These are phyloP conservation scores for Volvox carteri DNA, from an alignment of 163 green algal genomes.

Conservation along the genomic window DNA sequence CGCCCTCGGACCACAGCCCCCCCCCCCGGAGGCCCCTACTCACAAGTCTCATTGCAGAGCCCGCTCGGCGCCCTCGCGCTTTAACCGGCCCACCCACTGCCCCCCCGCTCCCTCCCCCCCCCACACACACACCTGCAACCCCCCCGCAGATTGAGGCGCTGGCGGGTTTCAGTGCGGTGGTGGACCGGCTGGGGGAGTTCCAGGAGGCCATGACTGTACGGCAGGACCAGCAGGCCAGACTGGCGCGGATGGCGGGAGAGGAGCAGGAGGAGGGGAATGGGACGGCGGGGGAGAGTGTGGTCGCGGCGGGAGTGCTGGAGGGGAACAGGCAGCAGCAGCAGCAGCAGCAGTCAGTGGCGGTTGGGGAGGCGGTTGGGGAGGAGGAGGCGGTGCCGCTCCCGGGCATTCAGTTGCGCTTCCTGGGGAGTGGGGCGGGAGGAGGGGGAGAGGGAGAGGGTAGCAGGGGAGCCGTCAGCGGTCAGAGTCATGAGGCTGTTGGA, in stretches of 20 bases:
- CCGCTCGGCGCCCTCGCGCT: no score
- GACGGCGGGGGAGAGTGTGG: background rate
- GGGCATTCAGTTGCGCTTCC: slow-evolving; percentile 26
- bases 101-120: background rate
- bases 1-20: no score
- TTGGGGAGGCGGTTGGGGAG: background rate
- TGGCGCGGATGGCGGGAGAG: background rate
- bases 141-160: slow-evolving; percentile 89
- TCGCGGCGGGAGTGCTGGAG: background rate
- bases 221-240: background rate
- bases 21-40: no score
- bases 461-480: background rate
- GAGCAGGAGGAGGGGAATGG: background rate
- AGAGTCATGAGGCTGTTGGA: background rate
- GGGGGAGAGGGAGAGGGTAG: background rate
- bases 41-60: no score
- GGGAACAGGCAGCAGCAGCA: background rate
- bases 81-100: background rate
- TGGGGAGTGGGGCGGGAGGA: background rate
- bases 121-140: background rate
- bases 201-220: slow-evolving; percentile 76
- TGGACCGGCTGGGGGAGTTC: slow-evolving; percentile 95
- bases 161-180: slow-evolving; percentile 91
- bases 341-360: background rate
- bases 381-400: background rate